Base-by-base conservation (phyloP, 495 filamentous ascomycete species). In the Xylaria castorea region DNA sequence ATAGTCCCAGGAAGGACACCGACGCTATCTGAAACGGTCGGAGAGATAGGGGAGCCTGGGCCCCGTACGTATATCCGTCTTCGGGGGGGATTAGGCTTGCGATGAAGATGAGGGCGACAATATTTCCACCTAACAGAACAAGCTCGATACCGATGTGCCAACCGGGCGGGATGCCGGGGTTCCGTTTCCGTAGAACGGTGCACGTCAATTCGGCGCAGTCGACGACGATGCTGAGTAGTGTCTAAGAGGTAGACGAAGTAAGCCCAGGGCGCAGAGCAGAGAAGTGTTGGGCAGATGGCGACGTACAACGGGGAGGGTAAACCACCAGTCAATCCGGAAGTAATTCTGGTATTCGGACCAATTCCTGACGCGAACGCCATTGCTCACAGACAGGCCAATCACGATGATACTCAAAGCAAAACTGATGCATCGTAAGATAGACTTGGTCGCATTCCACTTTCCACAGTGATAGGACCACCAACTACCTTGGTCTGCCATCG, bases 121-220 rank as follows among this genome's bases (percentile, higher is more conserved):
- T 16, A 53, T 53, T 51, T n/a, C 68, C 68, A 8, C 68, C 68
- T 8, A 51, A n/a, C 14, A 71, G 30, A 32, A 30, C 34, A 25
- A 71, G 68, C 34, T 71, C 68, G 1, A 30, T 1, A 9, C 68
- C 68, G 34, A 71, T 63, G 22, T 71, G 68, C 57, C 40, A 71
- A n/a, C 68, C 68, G 9, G 68, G 68, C 1, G 22, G 68, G 9
- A 63, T 36, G 0, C 68, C 68, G 8, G 58, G 68, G 12, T 71
- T 71, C 20, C 68, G 57, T 22, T 71, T 71, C 32, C 42, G 27
- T 27, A 63, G n/a, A 30, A 30, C 1, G 58, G 8, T 40, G 32
- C 27, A 53, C 1, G 12, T 5, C 8, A 71, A 40, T 44, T 71
- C 68, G 5, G 16, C 7, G 44, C 1, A 25, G 27, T 71, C 68